A percentile compares a stretch with the other conserved stretches of the same genome.
Conservation (phyloP, 1,139 yeast genomes). For the Arxiozyma bovina region DNA sequence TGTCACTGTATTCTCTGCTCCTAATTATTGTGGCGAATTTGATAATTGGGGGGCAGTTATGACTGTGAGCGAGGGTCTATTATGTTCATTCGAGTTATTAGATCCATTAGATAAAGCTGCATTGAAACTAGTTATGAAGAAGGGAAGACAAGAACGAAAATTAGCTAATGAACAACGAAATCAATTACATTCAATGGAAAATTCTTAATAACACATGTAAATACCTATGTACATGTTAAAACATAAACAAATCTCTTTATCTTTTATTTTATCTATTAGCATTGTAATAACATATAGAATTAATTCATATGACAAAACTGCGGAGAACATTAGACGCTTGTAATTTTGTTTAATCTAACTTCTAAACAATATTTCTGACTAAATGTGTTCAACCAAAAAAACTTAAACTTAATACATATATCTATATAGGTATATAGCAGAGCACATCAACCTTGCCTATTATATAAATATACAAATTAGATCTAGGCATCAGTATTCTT, state of each 20-base stretch:
- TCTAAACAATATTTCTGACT: background rate
- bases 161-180: constrained; percentile 38
- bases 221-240: background rate
- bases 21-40: constrained; percentile 96
- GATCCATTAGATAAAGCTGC: constrained; percentile 94
- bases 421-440: too few species aligned
- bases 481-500: background rate
- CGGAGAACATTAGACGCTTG: background rate
- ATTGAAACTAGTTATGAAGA: constrained; percentile 83
- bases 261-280: background rate
- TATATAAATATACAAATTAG: background rate
- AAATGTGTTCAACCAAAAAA: background rate
- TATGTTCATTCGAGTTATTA: constrained; percentile 84
- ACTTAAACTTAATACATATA: background rate
- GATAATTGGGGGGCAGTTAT: constrained; percentile 99
- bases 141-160: constrained; percentile 72
- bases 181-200: constrained; percentile 3
- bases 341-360: background rate
- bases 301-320: too few species aligned
- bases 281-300: background rate
- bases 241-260: background rate
- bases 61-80: constrained; percentile 87
- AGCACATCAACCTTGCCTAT: background rate
- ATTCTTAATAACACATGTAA: background rate
- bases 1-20: constrained; percentile 93